phyloP scores from a whole-genome alignment of 2,329 filamentous ascomycete genomes.

The Cryphonectria parasitica region DNA sequence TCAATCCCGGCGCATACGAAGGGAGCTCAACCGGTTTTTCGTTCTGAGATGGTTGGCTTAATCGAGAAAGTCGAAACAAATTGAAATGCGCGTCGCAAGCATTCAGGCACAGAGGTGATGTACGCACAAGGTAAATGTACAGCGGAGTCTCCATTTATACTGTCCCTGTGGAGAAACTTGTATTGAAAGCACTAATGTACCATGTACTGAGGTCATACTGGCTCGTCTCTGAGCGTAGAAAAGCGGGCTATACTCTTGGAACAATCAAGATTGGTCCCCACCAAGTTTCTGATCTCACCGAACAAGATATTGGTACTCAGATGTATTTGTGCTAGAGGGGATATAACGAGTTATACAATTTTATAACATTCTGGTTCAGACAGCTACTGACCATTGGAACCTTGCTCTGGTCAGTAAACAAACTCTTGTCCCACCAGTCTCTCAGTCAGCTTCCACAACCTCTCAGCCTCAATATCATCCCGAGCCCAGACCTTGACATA shows the following conservation, averaged over 20 bases:
- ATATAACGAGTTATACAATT: not conserved
- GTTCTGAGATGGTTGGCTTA: not conserved
- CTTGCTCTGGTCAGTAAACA: not conserved
- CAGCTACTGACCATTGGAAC: not conserved
- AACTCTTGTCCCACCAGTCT: conserved; percentile 49
- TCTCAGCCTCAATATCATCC: conserved; percentile 41
- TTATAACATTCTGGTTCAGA: not conserved
- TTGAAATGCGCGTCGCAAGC: not conserved
- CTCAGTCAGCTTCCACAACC: conserved; percentile 51
- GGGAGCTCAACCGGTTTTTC: not conserved
- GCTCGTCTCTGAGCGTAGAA: not conserved
- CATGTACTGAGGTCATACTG: not conserved
- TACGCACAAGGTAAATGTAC: not conserved
- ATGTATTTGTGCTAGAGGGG: not conserved
- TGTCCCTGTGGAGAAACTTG: not conserved
- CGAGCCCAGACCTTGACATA: conserved; percentile 33
- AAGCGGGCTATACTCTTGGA: not conserved
- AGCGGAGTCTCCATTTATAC: not conserved
- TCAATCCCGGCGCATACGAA: not conserved
- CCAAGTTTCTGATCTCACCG: not conserved
- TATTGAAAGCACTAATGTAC: not conserved
- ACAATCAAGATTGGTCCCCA: not conserved
- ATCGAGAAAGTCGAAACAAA: not conserved
- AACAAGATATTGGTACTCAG: not conserved
- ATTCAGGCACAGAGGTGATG: not conserved